These are phyloP conservation scores for Seminavis robusta DNA, from an alignment of 108 stramenopile species.

Conservation along the genomic window DNA sequence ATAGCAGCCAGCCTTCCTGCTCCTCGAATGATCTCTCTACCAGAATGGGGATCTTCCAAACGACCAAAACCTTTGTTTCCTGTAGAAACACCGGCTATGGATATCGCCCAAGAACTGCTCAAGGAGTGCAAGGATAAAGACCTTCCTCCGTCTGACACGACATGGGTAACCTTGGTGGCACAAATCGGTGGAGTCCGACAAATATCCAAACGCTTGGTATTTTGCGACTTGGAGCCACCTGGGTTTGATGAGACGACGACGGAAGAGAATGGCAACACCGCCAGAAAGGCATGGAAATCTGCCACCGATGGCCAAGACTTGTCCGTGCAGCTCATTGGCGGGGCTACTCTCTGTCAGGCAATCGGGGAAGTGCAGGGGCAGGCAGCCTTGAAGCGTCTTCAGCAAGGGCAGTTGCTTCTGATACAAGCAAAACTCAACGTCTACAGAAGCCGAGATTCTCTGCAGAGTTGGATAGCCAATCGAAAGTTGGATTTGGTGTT, in stretches of 20 bases:
- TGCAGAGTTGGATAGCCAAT: slow-evolving; percentile 27
- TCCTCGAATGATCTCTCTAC: too few relatives aligned
- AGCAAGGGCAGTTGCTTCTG: slow-evolving; percentile 21
- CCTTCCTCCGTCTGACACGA: neutral
- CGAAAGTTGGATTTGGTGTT: slow-evolving; percentile 31
- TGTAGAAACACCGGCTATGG: slow-evolving; percentile 2
- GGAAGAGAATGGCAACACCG: neutral
- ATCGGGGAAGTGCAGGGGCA: slow-evolving; percentile 6
- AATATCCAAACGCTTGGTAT: slow-evolving; percentile 25
- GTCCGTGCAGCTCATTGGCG: slow-evolving; percentile 38
- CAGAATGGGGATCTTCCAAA: too few relatives aligned
- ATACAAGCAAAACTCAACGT: slow-evolving; percentile 29
- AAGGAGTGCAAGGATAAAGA: neutral
- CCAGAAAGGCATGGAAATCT: slow-evolving; percentile 17
- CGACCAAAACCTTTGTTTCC: slow-evolving; percentile 12
- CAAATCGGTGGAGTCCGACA: slow-evolving; percentile 29
- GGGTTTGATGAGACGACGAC: neutral
- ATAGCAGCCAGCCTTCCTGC: too few relatives aligned
- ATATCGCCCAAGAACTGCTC: neutral
- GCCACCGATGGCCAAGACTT: slow-evolving; percentile 17
- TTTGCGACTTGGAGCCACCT: slow-evolving; percentile 38
- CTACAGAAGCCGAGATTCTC: slow-evolving; percentile 4
- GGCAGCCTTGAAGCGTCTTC: slow-evolving; percentile 4
- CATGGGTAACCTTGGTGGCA: slow-evolving; percentile 19
- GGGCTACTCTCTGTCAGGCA: slow-evolving; percentile 23